Evolutionary conservation across 2,329 filamentous ascomycete species (phyloP).

Genomic region (Penicillium concentricum): DNA sequence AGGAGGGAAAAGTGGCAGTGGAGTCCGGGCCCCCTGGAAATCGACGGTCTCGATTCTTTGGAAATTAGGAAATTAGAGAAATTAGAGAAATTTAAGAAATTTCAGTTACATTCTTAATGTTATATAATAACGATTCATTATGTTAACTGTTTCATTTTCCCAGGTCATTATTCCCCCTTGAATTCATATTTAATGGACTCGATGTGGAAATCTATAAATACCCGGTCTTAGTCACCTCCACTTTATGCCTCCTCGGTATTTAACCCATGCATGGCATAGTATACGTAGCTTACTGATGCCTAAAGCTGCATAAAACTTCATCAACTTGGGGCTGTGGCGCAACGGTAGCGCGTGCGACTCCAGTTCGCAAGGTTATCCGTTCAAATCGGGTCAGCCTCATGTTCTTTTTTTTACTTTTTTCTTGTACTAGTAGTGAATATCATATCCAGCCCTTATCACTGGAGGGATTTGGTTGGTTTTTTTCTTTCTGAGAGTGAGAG

Average conservation of each 20-base stretch:
- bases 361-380: background rate
- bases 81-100: background rate
- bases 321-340: background rate
- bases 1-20: slow-evolving; percentile 13
- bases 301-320: fast-evolving
- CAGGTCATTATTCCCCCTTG: background rate
- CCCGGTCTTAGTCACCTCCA: background rate
- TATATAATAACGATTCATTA: too few relatives aligned
- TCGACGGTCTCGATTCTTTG: slow-evolving; percentile 5
- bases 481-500: background rate
- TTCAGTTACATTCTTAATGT: background rate
- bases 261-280: too few relatives aligned
- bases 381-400: background rate
- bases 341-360: background rate
- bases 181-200: background rate
- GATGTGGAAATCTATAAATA: slow-evolving; percentile 6
- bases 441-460: too few relatives aligned
- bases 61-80: background rate
- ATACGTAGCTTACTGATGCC: background rate
- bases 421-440: background rate
- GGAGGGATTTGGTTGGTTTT: background rate
- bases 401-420: background rate
- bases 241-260: background rate
- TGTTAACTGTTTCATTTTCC: background rate
- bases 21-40: slow-evolving; percentile 5